Evolutionary conservation across 805 yeast genomes (phyloP).

Genomic region (Sugiyamaella lignohabitans): DNA sequence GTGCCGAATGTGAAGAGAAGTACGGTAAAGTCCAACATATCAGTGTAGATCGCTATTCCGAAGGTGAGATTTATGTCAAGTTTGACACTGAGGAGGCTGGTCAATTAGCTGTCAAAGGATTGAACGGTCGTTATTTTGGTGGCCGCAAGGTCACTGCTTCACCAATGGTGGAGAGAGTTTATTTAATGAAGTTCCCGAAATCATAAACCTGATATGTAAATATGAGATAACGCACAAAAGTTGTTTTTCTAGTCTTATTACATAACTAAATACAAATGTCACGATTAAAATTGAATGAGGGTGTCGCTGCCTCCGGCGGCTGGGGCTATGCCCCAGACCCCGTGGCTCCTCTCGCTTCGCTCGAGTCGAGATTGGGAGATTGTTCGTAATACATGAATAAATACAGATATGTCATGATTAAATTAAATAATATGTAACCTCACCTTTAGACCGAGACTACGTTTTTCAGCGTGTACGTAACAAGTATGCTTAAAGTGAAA

Average conservation of each 20-base stretch:
- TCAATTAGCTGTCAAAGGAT: slow-evolving; percentile 29
- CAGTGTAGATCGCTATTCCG: slow-evolving; percentile 22
- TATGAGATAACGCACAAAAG: neutral
- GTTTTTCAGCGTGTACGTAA: slow-evolving; percentile 52
- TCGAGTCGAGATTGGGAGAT: too few relatives aligned
- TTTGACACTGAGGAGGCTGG: slow-evolving; percentile 24
- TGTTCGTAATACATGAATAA: too few relatives aligned
- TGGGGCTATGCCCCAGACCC: too few relatives aligned
- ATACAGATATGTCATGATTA: neutral
- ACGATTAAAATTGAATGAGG: too few relatives aligned
- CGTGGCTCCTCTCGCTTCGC: too few relatives aligned
- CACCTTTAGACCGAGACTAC: slow-evolving; percentile 16
- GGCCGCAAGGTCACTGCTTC: slow-evolving; percentile 29
- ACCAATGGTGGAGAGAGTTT: slow-evolving; percentile 29
- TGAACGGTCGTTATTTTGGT: slow-evolving; percentile 33
- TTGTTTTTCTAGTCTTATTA: too few relatives aligned
- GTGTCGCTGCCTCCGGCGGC: too few relatives aligned
- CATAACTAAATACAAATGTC: too few relatives aligned
- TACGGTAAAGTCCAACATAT: slow-evolving; percentile 32
- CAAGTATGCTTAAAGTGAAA: slow-evolving; percentile 65
- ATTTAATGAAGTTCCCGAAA: slow-evolving; percentile 22
- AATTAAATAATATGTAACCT: neutral
- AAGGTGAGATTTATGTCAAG: slow-evolving; percentile 31
- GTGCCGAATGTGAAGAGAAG: slow-evolving; percentile 32
- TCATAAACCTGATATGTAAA: slow-evolving; percentile 11